A percentile compares a stretch with the other conserved stretches of the same genome.
phyloP scores from a whole-genome alignment of 345 rosid genomes.

The Citrus australasica region DNA sequence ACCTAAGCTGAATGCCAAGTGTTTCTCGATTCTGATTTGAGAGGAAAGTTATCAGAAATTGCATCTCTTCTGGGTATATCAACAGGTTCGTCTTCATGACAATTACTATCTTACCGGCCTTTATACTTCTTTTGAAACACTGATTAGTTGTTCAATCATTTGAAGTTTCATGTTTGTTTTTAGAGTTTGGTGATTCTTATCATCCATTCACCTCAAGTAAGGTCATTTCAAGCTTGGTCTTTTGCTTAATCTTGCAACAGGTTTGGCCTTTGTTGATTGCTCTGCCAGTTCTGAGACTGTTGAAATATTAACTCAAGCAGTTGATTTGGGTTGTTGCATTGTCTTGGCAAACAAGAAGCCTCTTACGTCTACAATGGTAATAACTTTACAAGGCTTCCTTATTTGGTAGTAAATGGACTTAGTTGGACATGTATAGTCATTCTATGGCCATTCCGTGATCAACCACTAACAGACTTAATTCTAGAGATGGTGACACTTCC shows the following conservation, averaged over 20 bases:
- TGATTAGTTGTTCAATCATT: not conserved
- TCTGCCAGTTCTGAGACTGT: constrained; percentile 72
- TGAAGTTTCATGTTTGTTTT: not conserved
- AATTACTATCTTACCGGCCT: not conserved
- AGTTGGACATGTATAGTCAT: not conserved
- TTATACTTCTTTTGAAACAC: not conserved
- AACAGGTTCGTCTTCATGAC: constrained; percentile 47
- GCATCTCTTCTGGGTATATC: constrained; percentile 59
- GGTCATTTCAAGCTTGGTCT: not conserved
- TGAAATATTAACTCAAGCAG: constrained; percentile 45
- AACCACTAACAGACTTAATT: not conserved
- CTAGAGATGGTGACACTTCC: not conserved
- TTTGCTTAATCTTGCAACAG: constrained; percentile 33
- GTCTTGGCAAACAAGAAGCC: constrained; percentile 96
- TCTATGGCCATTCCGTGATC: not conserved
- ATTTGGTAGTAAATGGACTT: not conserved
- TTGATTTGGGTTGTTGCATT: constrained; percentile 65
- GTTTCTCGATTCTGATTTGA: constrained; percentile 36
- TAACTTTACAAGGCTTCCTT: constrained; percentile 1
- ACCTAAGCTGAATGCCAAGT: constrained; percentile 38
- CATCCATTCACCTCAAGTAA: not conserved
- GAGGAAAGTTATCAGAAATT: constrained; percentile 35
- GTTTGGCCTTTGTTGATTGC: constrained; percentile 81
- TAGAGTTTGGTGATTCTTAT: not conserved
- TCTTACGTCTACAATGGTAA: constrained; percentile 76